These are phyloP conservation scores for Dryadomyces quercivorus DNA, from an alignment of 2,329 filamentous ascomycete genomes.

Conservation along the genomic window DNA sequence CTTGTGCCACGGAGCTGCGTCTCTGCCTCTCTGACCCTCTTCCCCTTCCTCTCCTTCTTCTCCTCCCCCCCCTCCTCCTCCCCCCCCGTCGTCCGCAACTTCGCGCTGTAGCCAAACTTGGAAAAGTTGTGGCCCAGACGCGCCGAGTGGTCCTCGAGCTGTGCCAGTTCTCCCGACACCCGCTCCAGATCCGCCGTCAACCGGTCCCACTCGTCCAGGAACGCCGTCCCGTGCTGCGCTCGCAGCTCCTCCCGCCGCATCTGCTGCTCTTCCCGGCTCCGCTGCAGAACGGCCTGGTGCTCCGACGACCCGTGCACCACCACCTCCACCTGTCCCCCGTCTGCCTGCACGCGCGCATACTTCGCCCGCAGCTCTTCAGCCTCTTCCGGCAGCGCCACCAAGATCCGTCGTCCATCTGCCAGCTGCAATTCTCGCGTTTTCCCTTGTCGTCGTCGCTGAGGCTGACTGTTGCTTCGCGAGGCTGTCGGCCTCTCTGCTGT, in stretches of 20 bases:
- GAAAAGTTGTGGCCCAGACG: slow-evolving; percentile 47
- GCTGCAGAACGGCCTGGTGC: slow-evolving; percentile 31
- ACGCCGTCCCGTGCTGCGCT: slow-evolving; percentile 34
- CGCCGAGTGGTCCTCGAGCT: slow-evolving; percentile 33
- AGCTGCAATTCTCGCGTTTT: slow-evolving; percentile 39
- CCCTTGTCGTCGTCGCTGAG: background rate
- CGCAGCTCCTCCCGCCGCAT: slow-evolving; percentile 31
- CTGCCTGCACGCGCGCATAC: slow-evolving; percentile 18
- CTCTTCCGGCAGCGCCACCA: slow-evolving; percentile 46
- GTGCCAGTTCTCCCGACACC: slow-evolving; percentile 39
- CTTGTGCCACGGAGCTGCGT: slow-evolving; percentile 13
- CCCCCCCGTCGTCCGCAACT: slow-evolving; percentile 32
- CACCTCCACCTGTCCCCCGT: slow-evolving; percentile 33
- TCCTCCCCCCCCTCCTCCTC: slow-evolving; percentile 15
- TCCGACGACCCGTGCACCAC: slow-evolving; percentile 44
- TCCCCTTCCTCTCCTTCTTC: slow-evolving; percentile 5
- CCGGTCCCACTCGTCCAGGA: slow-evolving; percentile 40
- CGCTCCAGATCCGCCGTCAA: slow-evolving; percentile 39
- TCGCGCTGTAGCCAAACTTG: slow-evolving; percentile 50
- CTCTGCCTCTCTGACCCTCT: slow-evolving; percentile 11
- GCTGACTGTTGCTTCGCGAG: background rate
- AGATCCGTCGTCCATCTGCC: slow-evolving; percentile 41
- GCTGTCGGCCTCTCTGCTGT: background rate
- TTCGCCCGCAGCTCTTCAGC: slow-evolving; percentile 31
- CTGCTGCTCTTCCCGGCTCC: slow-evolving; percentile 41